phyloP scores from a whole-genome alignment of 2,329 filamentous ascomycete species.

The Pleomassaria siparia region DNA sequence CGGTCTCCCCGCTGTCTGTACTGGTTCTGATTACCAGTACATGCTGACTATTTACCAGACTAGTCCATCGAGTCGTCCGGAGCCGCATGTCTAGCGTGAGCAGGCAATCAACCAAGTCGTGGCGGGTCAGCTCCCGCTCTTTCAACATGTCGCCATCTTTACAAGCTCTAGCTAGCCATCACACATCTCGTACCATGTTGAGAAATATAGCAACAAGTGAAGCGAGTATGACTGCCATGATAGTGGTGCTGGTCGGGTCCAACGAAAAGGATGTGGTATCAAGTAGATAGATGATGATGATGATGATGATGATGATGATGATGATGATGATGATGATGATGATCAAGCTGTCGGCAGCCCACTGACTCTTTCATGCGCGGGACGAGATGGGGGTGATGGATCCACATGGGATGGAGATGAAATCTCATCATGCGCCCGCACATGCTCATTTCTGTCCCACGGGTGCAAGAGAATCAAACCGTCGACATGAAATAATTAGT shows the following conservation, averaged over 20 bases:
- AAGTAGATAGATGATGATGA: too few species aligned
- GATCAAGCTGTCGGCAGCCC: neutral
- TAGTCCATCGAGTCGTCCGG: slow-evolving; percentile 3
- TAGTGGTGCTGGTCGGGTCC: too few species aligned
- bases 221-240: too few species aligned
- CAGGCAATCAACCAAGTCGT: neutral
- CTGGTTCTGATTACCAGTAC: slow-evolving; percentile 8
- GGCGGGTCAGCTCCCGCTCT: slow-evolving; percentile 5
- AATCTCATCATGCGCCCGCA: neutral
- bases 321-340: too few species aligned
- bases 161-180: neutral
- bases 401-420: neutral
- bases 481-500: neutral
- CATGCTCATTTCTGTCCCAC: neutral
- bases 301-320: too few species aligned
- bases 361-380: slow-evolving; percentile 8
- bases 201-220: neutral
- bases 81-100: slow-evolving; percentile 1
- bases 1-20: too few species aligned
- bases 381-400: slow-evolving; percentile 1
- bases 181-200: neutral
- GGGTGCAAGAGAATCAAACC: too few species aligned
- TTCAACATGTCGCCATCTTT: neutral
- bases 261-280: too few species aligned
- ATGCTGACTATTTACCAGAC: slow-evolving; percentile 5